Evolutionary conservation across 441 rosid genomes (phyloP).

Genomic region (Capsella rubella): DNA sequence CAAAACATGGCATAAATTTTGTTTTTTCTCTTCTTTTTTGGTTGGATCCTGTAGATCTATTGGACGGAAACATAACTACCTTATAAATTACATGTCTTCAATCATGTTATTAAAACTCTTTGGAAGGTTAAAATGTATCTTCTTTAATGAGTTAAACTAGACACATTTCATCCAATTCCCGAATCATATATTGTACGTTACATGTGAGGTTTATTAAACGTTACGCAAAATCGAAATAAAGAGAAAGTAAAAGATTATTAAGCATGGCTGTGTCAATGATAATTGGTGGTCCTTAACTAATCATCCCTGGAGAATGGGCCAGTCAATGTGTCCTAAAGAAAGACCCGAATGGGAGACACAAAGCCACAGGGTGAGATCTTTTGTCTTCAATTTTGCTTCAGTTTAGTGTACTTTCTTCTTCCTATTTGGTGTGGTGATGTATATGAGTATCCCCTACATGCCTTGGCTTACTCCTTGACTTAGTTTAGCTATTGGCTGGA

Average conservation of each 20-base stretch:
- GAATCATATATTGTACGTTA: background rate
- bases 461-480: background rate
- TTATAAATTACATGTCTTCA: no score
- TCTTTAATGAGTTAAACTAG: background rate
- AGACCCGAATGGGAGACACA: slow-evolving; percentile 39
- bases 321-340: slow-evolving; percentile 32
- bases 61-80: no score
- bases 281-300: slow-evolving; percentile 31
- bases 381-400: slow-evolving; percentile 27
- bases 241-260: background rate
- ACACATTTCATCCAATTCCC: background rate
- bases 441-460: background rate
- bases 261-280: slow-evolving; percentile 34
- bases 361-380: slow-evolving; percentile 34
- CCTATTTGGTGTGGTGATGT: background rate
- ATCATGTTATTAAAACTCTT: no score
- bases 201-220: slow-evolving; percentile 25
- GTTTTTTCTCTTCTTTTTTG: no score
- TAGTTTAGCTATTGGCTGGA: background rate
- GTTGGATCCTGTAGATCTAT: no score
- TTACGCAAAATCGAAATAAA: slow-evolving; percentile 34
- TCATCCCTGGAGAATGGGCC: slow-evolving; percentile 40
- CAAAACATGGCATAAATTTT: no score
- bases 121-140: background rate
- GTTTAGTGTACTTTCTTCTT: slow-evolving; percentile 21